Conservation (phyloP, 108 stramenopile species). For the Skeletonema costatum region DNA sequence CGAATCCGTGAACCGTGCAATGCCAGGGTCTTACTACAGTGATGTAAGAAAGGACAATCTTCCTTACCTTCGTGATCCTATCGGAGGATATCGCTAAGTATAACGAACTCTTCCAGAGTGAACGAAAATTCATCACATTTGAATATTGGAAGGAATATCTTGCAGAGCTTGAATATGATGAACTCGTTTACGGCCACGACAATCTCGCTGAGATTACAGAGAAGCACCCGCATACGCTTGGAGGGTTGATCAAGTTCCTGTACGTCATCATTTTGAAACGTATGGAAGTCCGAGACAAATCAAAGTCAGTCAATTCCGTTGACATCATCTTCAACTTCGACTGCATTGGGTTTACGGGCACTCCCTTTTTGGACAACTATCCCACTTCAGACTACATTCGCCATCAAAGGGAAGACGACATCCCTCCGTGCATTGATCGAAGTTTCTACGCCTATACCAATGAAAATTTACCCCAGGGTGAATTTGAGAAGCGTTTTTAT, state of each 20-base stretch:
- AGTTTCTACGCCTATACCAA: slow-evolving; percentile 56
- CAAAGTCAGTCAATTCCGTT: slow-evolving; percentile 52
- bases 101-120: slow-evolving; percentile 56
- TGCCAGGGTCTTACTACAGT: slow-evolving; percentile 64
- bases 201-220: slow-evolving; percentile 52
- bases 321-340: slow-evolving; percentile 66
- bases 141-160: slow-evolving; percentile 56
- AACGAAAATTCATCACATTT: slow-evolving; percentile 59
- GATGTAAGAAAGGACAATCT: slow-evolving; percentile 60
- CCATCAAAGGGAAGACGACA: slow-evolving; percentile 47
- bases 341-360: slow-evolving; percentile 59
- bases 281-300: slow-evolving; percentile 59
- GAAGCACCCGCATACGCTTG: slow-evolving; percentile 47
- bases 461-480: slow-evolving; percentile 25
- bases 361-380: slow-evolving; percentile 60
- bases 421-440: slow-evolving; percentile 56
- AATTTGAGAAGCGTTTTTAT: slow-evolving; percentile 44
- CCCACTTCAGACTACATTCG: slow-evolving; percentile 59
- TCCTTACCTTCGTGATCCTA: slow-evolving; percentile 54
- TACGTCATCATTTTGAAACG: slow-evolving; percentile 56
- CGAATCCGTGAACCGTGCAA: slow-evolving; percentile 61
- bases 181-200: slow-evolving; percentile 58
- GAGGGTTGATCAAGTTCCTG: slow-evolving; percentile 51
- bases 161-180: slow-evolving; percentile 53
- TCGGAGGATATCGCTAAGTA: slow-evolving; percentile 57